Evolutionary conservation across 1,284 basidiomycete species (phyloP).

Genomic region (Inonotus obliquus): DNA sequence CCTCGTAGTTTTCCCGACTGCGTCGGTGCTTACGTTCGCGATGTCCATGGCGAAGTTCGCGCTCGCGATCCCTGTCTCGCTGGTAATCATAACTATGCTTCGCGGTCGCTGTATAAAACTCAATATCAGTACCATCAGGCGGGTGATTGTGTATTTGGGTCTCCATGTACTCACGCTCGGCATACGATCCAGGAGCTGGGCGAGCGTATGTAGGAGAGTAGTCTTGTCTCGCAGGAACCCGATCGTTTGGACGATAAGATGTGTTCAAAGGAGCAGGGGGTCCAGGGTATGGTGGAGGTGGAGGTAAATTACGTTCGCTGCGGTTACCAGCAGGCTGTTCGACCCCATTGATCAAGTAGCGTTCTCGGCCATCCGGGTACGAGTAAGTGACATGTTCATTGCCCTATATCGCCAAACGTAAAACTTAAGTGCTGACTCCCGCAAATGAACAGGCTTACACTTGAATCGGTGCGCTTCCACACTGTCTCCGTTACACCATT

Average conservation of each 20-base stretch:
- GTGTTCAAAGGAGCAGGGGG: constrained; percentile 1
- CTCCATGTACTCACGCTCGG: background rate
- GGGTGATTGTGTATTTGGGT: background rate
- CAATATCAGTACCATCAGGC: constrained; percentile 1
- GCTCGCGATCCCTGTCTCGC: constrained; percentile 9
- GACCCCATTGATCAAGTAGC: constrained; percentile 63
- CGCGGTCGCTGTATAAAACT: background rate
- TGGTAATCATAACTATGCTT: constrained; percentile 8
- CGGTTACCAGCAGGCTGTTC: constrained; percentile 42
- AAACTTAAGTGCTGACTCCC: background rate
- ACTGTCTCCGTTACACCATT: constrained; percentile 64
- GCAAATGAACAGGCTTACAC: constrained; percentile 35
- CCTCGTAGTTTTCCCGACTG: background rate
- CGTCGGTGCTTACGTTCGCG: constrained; percentile 2
- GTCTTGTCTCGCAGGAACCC: background rate
- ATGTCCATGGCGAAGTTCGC: background rate
- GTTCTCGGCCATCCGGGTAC: constrained; percentile 59
- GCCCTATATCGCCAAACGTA: constrained; percentile 40
- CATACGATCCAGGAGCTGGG: background rate
- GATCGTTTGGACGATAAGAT: background rate
- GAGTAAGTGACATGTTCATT: constrained; percentile 65
- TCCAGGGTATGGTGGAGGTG: constrained; percentile 16
- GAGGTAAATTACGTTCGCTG: constrained; percentile 12
- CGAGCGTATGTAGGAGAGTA: background rate
- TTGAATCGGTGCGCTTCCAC: constrained; percentile 49